phyloP scores from a whole-genome alignment of 2,329 filamentous ascomycete genomes.

The Scopulariopsis brevicaulis region DNA sequence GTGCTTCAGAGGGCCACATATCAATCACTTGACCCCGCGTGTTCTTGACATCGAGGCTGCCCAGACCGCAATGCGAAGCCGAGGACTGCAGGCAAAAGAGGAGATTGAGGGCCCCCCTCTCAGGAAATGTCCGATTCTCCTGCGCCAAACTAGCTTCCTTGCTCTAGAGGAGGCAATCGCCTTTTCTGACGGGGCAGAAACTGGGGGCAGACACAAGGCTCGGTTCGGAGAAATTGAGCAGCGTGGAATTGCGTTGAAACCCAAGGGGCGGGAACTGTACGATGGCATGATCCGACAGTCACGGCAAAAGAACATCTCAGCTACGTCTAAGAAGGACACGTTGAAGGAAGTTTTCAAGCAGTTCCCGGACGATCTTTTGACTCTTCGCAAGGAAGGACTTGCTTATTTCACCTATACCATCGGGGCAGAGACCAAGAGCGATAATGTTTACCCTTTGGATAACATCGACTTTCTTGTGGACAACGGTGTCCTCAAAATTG shows the following conservation, averaged over 20 bases:
- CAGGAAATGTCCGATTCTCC: conserved; percentile 29
- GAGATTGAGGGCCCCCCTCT: conserved; percentile 38
- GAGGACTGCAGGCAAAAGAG: conserved; percentile 31
- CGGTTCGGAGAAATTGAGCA: conserved; percentile 43
- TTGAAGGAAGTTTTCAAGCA: background rate
- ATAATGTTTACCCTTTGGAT: too few relatives aligned
- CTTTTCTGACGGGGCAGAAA: conserved; percentile 17
- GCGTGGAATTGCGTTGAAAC: conserved; percentile 36
- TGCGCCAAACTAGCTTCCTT: conserved; percentile 42
- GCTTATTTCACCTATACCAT: background rate
- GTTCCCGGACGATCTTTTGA: background rate
- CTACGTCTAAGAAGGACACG: too few relatives aligned
- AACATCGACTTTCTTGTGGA: too few relatives aligned
- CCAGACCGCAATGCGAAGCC: conserved; percentile 27
- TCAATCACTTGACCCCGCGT: conserved; percentile 41
- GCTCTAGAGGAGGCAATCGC: conserved; percentile 34
- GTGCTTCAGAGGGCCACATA: conserved; percentile 28
- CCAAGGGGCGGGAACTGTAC: conserved; percentile 29
- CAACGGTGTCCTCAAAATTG: conserved; percentile 18
- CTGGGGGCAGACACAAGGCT: conserved; percentile 30
- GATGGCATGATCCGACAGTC: conserved; percentile 24
- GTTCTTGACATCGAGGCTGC: conserved; percentile 34
- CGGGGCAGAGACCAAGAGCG: conserved; percentile 7
- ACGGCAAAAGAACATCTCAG: background rate
- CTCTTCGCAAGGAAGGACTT: background rate